Percentiles rank a stretch among this genome's conserved stretches.
phyloP scores from a whole-genome alignment of 305 asterid genomes.

The Fraxinus sp. region DNA sequence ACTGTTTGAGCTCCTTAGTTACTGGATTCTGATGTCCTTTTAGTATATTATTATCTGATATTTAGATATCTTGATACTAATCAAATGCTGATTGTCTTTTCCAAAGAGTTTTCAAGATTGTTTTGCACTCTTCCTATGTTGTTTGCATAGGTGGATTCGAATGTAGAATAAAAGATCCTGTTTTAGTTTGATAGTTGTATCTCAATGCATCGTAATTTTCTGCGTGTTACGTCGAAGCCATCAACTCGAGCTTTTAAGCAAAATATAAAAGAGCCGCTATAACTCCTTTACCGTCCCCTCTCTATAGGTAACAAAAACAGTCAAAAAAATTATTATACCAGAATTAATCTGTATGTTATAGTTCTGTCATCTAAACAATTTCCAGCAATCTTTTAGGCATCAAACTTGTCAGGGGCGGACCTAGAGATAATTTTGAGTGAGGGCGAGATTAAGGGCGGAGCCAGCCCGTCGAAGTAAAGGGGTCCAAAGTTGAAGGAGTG shows the following conservation, averaged over 20 bases:
- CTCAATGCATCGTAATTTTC: background rate
- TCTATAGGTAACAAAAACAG: background rate
- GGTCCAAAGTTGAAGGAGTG: too few species aligned
- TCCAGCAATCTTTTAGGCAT: background rate
- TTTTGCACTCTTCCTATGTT: conserved; percentile 1
- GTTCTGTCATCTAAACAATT: background rate
- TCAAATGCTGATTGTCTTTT: conserved; percentile 14
- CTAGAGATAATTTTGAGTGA: too few species aligned
- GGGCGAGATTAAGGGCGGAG: too few species aligned
- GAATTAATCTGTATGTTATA: background rate
- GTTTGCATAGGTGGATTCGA: background rate
- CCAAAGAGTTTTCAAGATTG: conserved; percentile 15
- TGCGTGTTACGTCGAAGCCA: background rate
- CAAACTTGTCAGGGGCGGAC: background rate
- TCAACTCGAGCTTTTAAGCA: background rate
- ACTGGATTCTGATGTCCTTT: background rate
- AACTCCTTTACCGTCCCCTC: background rate
- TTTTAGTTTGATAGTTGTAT: background rate
- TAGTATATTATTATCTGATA: conserved; percentile 12
- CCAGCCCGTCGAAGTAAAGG: too few species aligned
- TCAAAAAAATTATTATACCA: background rate
- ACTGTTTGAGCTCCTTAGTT: background rate
- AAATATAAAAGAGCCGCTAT: background rate
- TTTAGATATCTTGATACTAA: conserved; percentile 13
- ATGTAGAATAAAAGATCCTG: background rate